Percentiles rank a stretch among this genome's conserved stretches.
Conservation (phyloP, 2,329 filamentous ascomycete species). For the Blastomyces emzantsi region DNA sequence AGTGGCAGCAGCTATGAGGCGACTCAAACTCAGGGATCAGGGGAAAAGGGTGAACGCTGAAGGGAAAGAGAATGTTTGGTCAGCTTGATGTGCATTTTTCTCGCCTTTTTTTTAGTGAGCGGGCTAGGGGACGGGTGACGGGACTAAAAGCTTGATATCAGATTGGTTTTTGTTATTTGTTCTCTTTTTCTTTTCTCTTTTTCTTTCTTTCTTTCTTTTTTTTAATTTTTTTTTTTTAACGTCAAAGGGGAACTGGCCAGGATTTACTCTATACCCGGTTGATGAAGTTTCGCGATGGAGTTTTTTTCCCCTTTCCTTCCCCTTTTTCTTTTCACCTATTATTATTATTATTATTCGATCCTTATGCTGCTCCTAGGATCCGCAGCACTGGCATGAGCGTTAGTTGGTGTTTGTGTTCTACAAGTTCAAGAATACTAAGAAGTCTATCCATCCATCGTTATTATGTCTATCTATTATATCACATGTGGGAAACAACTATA, state of each 20-base stretch:
- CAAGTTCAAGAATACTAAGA: neutral
- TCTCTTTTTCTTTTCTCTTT: too few species aligned
- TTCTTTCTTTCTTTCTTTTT: too few species aligned
- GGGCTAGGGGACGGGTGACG: neutral
- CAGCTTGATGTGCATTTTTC: conserved; percentile 9
- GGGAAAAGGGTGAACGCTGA: conserved; percentile 15
- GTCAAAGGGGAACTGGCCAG: neutral
- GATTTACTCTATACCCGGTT: neutral
- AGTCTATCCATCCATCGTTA: neutral
- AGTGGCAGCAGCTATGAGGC: conserved; percentile 27
- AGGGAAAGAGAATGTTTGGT: conserved; percentile 28
- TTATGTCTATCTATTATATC: neutral
- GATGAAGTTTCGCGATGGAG: neutral
- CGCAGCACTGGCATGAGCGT: neutral
- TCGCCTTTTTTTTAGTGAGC: neutral
- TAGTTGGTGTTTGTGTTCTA: neutral
- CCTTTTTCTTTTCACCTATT: neutral
- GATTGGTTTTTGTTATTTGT: too few species aligned
- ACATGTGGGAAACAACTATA: neutral
- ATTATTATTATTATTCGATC: neutral
- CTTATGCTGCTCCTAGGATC: neutral
- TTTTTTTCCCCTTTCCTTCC: neutral
- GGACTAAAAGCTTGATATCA: too few species aligned
- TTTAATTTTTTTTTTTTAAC: too few species aligned
- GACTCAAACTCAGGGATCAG: conserved; percentile 26